These are phyloP conservation scores for Medakamo hakoo DNA, from an alignment of 139 green algal genomes.

Conservation along the genomic window DNA sequence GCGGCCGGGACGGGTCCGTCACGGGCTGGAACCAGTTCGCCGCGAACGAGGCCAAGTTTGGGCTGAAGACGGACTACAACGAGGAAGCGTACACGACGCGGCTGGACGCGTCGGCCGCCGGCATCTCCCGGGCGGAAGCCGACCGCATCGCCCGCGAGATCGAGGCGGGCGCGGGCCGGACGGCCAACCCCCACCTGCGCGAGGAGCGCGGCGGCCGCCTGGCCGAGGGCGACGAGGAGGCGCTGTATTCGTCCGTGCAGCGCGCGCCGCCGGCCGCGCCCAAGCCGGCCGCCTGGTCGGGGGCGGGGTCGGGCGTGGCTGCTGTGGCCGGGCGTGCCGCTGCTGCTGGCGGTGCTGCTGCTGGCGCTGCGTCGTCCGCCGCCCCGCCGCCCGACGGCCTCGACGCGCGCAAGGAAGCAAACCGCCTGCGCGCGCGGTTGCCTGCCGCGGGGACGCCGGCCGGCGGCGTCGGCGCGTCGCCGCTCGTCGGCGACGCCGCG, in stretches of 20 bases:
- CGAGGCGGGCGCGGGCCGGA: conserved; percentile 16
- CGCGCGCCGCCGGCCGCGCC: neutral
- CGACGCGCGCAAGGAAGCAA: conserved; percentile 14
- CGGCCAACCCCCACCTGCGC: conserved; percentile 49
- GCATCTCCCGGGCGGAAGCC: conserved; percentile 52
- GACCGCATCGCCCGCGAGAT: conserved; percentile 67
- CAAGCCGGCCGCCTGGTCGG: neutral
- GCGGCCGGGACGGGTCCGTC: neutral
- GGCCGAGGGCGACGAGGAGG: conserved; percentile 64
- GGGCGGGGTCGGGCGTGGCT: neutral
- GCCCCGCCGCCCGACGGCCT: conserved; percentile 21
- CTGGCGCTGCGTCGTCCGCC: neutral
- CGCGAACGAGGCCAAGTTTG: conserved; percentile 67
- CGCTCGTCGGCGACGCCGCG: conserved; percentile 15
- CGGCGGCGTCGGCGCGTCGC: conserved; percentile 8
- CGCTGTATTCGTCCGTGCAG: conserved; percentile 56
- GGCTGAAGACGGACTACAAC: conserved; percentile 55
- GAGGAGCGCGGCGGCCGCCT: conserved; percentile 60
- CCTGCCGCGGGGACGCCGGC: conserved; percentile 28
- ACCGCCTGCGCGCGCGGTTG: conserved; percentile 18
- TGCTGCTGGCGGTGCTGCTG: conserved; percentile 1
- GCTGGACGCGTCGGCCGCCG: conserved; percentile 35
- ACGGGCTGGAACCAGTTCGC: conserved; percentile 81
- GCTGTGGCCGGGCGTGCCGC: conserved; percentile 1
- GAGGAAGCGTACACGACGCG: conserved; percentile 71